phyloP scores from a whole-genome alignment of 2,329 filamentous ascomycete species.

The Ceratocystis huliohia region DNA sequence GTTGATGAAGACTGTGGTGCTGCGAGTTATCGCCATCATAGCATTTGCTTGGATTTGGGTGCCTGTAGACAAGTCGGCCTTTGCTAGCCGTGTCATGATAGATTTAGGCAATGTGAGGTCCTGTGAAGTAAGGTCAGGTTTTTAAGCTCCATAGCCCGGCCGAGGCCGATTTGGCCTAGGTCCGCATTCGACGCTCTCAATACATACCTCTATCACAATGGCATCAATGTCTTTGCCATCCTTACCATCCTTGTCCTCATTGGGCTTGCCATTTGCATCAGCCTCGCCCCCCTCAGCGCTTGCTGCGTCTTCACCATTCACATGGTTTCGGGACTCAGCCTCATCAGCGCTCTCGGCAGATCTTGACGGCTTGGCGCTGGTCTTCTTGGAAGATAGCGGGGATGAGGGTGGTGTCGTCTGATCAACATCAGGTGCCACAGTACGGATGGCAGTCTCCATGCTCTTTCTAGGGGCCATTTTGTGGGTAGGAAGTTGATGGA shows the following conservation, averaged over 20 bases:
- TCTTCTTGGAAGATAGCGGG: conserved; percentile 25
- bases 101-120: conserved; percentile 69
- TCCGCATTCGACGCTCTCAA: not conserved
- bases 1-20: conserved; percentile 72
- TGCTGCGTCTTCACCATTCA: not conserved
- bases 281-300: not conserved
- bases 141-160: not conserved
- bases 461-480: conserved; percentile 17
- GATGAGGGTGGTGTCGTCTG: conserved; percentile 23
- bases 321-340: not conserved
- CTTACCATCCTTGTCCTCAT: conserved; percentile 24
- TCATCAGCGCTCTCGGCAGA: conserved; percentile 18
- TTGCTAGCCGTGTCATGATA: conserved; percentile 66
- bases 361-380: conserved; percentile 29
- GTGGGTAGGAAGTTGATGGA: not conserved
- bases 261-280: conserved; percentile 23
- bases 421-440: conserved; percentile 19
- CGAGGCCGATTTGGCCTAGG: not conserved
- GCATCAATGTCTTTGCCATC: conserved; percentile 29
- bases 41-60: conserved; percentile 77
- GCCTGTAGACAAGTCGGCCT: conserved; percentile 66
- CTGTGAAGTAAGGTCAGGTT: conserved; percentile 29
- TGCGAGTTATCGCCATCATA: conserved; percentile 65
- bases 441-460: conserved; percentile 21
- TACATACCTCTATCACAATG: conserved; percentile 41